Evolutionary conservation across 306 rosid genomes (phyloP).

Genomic region (Styphnolobium japonicum): DNA sequence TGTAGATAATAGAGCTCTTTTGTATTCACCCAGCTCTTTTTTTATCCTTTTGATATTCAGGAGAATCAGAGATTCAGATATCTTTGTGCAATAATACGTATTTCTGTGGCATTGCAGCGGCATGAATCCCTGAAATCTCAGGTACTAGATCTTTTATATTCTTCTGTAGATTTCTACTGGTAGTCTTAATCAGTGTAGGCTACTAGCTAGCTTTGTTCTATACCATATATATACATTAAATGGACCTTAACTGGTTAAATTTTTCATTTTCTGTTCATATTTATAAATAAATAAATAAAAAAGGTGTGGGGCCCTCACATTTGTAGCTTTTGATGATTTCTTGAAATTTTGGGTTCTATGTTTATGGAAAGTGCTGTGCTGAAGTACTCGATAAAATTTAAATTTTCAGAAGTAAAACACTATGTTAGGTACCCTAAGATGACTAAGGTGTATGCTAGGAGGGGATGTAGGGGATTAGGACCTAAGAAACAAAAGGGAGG

Average conservation of each 20-base stretch:
- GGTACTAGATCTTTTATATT: not conserved
- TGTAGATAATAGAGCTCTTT: not conserved
- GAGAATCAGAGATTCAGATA: slow-evolving; percentile 28
- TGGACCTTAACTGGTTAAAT: not conserved
- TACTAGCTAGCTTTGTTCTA: not conserved
- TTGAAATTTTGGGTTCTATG: too few relatives aligned
- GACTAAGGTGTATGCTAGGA: too few relatives aligned
- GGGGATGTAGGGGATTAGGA: too few relatives aligned
- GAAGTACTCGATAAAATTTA: too few relatives aligned
- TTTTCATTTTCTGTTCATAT: too few relatives aligned
- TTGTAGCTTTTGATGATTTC: too few relatives aligned
- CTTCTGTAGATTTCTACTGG: not conserved
- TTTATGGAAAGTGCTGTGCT: too few relatives aligned
- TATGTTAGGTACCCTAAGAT: too few relatives aligned
- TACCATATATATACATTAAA: not conserved
- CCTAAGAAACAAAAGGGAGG: too few relatives aligned
- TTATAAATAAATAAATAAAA: too few relatives aligned
- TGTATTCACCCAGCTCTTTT: not conserved
- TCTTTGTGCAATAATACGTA: slow-evolving; percentile 39
- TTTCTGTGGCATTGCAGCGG: slow-evolving; percentile 30
- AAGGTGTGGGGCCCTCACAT: too few relatives aligned
- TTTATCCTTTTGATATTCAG: not conserved
- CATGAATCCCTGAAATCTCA: not conserved
- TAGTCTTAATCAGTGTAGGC: not conserved
- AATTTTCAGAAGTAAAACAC: too few relatives aligned